These are phyloP conservation scores for Atkinsonella texensis DNA, from an alignment of 2,329 filamentous ascomycete species.

Conservation along the genomic window DNA sequence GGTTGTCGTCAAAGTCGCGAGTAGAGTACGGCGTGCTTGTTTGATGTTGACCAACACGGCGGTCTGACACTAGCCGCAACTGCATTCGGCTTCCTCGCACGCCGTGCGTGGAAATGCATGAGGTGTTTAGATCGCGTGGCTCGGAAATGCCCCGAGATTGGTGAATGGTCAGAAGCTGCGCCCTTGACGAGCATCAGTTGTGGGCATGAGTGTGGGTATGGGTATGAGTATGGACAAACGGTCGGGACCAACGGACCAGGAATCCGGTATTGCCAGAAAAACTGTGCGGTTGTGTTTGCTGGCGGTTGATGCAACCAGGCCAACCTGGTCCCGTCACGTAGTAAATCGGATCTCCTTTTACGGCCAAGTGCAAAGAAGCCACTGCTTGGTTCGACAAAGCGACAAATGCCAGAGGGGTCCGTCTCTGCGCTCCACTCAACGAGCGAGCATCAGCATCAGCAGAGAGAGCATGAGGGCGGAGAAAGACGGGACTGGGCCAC, in stretches of 20 bases:
- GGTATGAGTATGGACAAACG: neutral
- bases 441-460: neutral
- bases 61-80: neutral
- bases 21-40: neutral
- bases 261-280: neutral
- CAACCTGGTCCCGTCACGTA: neutral
- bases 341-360: constrained; percentile 4
- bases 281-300: neutral
- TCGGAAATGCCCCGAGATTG: neutral
- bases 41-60: neutral
- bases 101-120: neutral
- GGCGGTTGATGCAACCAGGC: neutral
- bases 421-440: neutral
- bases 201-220: neutral
- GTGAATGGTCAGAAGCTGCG: neutral
- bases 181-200: neutral
- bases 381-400: neutral
- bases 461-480: too few relatives aligned
- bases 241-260: neutral
- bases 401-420: neutral
- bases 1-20: neutral
- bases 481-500: too few relatives aligned
- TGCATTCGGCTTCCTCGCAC: constrained; percentile 2
- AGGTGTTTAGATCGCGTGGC: neutral
- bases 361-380: neutral